These are phyloP conservation scores for Dissophora globulifera DNA, from an alignment of 192 early-diverging fungal species.

Conservation along the genomic window DNA sequence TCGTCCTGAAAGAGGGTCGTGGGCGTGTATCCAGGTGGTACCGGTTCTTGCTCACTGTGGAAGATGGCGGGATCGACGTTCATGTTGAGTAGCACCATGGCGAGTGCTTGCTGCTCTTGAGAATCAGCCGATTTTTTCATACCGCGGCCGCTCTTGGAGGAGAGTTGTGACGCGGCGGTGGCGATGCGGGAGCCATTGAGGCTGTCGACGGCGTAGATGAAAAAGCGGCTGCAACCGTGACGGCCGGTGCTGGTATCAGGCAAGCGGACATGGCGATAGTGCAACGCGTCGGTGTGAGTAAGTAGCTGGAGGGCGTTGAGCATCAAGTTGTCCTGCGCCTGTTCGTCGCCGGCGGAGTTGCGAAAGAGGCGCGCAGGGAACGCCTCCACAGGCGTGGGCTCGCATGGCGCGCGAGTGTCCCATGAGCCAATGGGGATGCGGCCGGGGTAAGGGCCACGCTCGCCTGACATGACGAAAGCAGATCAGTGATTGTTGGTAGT, in stretches of 20 bases:
- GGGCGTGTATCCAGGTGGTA: background rate
- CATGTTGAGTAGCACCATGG: conserved; percentile 28
- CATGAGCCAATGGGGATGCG: conserved; percentile 38
- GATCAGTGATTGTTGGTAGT: too few relatives aligned
- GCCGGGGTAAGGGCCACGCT: too few relatives aligned
- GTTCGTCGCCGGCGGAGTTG: too few relatives aligned
- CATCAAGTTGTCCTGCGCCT: too few relatives aligned
- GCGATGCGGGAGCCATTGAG: background rate
- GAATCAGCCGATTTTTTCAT: too few relatives aligned
- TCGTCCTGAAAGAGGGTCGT: conserved; percentile 15
- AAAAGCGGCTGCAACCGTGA: background rate
- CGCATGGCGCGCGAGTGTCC: conserved; percentile 6
- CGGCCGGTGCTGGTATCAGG: background rate
- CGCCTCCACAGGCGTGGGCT: background rate
- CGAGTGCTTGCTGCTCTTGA: conserved; percentile 5
- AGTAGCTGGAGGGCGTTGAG: conserved; percentile 2
- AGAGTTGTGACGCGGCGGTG: background rate
- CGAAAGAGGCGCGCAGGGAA: conserved; percentile 11
- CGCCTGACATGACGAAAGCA: too few relatives aligned
- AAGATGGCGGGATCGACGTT: conserved; percentile 21
- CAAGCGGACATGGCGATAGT: background rate
- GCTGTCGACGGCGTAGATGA: conserved; percentile 19
- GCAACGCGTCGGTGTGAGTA: background rate
- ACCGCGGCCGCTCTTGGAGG: too few relatives aligned
- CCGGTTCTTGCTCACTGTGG: background rate